Base-by-base conservation (phyloP, 345 rosid species). In the Triadica sebifera region DNA sequence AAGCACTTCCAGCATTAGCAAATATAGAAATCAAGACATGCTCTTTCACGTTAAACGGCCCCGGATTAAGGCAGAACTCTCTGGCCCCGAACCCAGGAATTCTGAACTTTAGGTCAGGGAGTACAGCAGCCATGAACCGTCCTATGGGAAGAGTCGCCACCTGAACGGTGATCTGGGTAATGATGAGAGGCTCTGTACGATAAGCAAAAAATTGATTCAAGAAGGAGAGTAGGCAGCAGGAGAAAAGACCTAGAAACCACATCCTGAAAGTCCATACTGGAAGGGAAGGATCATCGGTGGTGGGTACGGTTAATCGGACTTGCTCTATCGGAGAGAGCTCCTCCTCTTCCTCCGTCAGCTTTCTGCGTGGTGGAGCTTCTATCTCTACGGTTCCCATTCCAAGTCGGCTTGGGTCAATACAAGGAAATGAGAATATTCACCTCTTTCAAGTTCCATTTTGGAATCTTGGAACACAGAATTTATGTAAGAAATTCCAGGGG, bases 231-330 rank as follows among this genome's bases (percentile, higher is more conserved):
- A 91, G 88, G 3, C 79, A 74, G 47, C 98, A 93, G 2, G 94
- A 89, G 5, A 87, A 2, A 7, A 93, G 67, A 37, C 98, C 96
- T 61, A 93, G 65, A 77, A 85, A 81, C 96, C 96, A 93, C 94
- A 91, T 89, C 70, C 98, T 82, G 79, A 91, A 93, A 29, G 98
- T 93, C 94, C 96, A 91, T 37, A 91, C 93, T 4, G 98, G 92
- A 24, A 88, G 87, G 12, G 85, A 80, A 0, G 89, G 89, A 65
- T 93, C 94, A 80, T 89, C 98, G 38, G 91, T 80, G 85, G 83
- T 87, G 69, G 85, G 74, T 6, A 93, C 98, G 4, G 93, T 91
- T 50, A 93, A 77, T 29, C 93, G 85, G 75, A 93, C 98, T 80
- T 93, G 71, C 71, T 93, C 98, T 12, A 91, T 79, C 0, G 97